Percentiles rank a stretch among this genome's conserved stretches.
These are phyloP conservation scores for Oryza rufipogon DNA, from an alignment of 176 grass and related monocot species.

Conservation along the genomic window DNA sequence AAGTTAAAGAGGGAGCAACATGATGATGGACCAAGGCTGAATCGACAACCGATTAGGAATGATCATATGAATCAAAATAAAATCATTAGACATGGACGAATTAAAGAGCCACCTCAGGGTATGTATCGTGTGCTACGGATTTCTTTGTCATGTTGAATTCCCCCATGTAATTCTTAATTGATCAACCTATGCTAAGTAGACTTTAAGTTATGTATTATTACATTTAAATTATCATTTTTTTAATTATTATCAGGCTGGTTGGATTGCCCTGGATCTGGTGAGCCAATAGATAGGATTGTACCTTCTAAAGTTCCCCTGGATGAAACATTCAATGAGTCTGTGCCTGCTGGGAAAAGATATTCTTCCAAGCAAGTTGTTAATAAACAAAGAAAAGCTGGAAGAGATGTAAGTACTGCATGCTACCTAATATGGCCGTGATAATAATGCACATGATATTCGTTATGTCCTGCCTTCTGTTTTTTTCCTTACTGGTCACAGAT, in stretches of 20 bases:
- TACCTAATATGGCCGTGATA: not conserved
- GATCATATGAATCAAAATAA: conserved; percentile 48
- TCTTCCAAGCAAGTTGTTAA: conserved; percentile 75
- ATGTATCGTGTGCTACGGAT: conserved; percentile 1
- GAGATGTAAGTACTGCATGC: conserved; percentile 57
- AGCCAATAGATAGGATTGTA: conserved; percentile 70
- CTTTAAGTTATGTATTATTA: not conserved
- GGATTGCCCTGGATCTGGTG: conserved; percentile 73
- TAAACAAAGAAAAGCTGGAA: conserved; percentile 69
- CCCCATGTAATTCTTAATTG: not conserved
- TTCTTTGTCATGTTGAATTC: not conserved
- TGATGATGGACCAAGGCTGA: conserved; percentile 49
- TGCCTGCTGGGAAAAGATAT: conserved; percentile 80
- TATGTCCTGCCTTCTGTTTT: not conserved
- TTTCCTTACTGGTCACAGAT: not conserved
- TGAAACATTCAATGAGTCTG: conserved; percentile 68
- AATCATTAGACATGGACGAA: conserved; percentile 39
- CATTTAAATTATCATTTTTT: conserved; percentile 16
- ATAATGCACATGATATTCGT: not conserved
- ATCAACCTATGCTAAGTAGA: not conserved
- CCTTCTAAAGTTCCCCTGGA: conserved; percentile 90
- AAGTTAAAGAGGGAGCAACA: conserved; percentile 56
- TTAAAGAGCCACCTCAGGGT: conserved; percentile 72
- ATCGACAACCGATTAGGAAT: conserved; percentile 45
- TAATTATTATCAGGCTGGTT: conserved; percentile 61